Conservation (phyloP, 306 rosid species). For the Alnus rubra region DNA sequence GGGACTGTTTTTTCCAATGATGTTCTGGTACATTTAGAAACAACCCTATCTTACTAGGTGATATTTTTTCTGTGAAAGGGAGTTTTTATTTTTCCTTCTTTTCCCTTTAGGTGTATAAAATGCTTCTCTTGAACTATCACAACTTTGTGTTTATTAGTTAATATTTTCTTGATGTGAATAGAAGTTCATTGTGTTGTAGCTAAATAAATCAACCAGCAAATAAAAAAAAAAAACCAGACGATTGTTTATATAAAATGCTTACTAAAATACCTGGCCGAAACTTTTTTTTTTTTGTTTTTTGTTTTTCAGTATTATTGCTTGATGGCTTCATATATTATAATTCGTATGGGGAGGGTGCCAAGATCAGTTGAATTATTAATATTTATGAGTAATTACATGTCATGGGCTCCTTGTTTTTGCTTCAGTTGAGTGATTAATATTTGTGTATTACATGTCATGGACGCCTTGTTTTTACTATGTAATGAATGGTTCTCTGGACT, state of each 20-base stretch:
- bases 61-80: not conserved
- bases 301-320: not conserved
- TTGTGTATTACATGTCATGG: too few relatives aligned
- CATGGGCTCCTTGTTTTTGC: not conserved
- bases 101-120: too few relatives aligned
- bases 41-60: not conserved
- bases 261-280: not conserved
- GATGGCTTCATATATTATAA: not conserved
- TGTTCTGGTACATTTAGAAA: too few relatives aligned
- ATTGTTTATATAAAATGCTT: not conserved
- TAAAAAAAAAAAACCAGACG: too few relatives aligned
- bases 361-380: not conserved
- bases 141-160: too few relatives aligned
- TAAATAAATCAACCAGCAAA: not conserved
- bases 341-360: not conserved
- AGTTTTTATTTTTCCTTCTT: too few relatives aligned
- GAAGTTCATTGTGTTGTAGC: not conserved
- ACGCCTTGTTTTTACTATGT: too few relatives aligned
- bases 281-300: not conserved
- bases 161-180: not conserved
- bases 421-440: too few relatives aligned
- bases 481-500: too few relatives aligned
- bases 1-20: too few relatives aligned
- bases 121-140: not conserved
- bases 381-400: not conserved